Percentiles rank a stretch among this genome's conserved stretches.
phyloP scores from a whole-genome alignment of 1,139 yeast species.

The Hyphopichia khmerensis region DNA sequence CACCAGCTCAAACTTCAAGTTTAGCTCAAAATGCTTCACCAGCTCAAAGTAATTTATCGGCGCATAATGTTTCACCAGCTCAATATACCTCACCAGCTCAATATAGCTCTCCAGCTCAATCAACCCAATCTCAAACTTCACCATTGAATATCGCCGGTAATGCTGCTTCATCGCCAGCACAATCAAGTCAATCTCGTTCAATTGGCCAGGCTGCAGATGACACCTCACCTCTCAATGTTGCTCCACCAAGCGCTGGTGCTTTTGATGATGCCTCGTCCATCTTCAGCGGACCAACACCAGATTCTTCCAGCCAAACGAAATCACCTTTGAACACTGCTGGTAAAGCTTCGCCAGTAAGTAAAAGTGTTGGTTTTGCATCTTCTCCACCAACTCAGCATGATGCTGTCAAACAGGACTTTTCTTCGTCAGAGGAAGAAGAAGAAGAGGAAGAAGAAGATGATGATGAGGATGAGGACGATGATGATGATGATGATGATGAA shows the following conservation, averaged over 20 bases:
- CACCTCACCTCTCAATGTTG: conserved; percentile 1
- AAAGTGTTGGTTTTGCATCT: conserved; percentile 4
- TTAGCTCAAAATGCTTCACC: no score
- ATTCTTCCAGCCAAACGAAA: not conserved
- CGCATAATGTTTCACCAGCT: no score
- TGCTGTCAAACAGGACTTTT: conserved; percentile 14
- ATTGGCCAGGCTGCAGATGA: not conserved
- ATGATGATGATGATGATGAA: conserved; percentile 24
- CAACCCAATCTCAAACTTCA: not conserved
- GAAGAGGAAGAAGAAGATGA: conserved; percentile 14
- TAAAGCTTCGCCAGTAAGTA: not conserved
- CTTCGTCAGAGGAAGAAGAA: conserved; percentile 7
- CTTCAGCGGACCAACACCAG: not conserved
- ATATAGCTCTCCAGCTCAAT: no score
- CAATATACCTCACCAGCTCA: no score
- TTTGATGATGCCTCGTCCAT: conserved; percentile 1
- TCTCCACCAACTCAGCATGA: conserved; percentile 7
- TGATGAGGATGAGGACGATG: conserved; percentile 18
- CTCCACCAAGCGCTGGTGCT: not conserved
- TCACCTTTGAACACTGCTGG: not conserved
- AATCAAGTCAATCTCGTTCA: not conserved
- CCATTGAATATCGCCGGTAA: not conserved
- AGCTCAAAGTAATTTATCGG: no score
- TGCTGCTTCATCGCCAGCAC: not conserved
- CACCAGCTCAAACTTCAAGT: no score